Evolutionary conservation across 176 grass and related monocot genomes (phyloP).

Genomic region (Elaeis guineensis): DNA sequence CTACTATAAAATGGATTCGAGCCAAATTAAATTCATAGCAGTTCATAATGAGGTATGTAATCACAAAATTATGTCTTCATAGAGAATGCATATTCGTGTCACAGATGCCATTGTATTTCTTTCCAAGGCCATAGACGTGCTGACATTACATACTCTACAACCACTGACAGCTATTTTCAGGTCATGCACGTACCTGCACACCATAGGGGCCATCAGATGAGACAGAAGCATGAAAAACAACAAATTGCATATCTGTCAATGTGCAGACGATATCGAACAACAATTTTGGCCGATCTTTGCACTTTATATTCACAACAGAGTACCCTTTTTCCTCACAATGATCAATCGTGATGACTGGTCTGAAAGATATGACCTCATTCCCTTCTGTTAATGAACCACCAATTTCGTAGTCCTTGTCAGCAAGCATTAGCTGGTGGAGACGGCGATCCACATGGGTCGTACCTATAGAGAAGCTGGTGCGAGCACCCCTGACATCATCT

Average conservation of each 20-base stretch:
- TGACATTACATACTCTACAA: too few species aligned
- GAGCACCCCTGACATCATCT: conserved; percentile 31
- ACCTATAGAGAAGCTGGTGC: conserved; percentile 53
- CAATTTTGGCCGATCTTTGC: conserved; percentile 74
- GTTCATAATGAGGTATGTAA: too few species aligned
- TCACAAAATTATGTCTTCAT: too few species aligned
- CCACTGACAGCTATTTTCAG: too few species aligned
- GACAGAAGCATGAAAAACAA: conserved; percentile 84
- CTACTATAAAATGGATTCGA: too few species aligned
- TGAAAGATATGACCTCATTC: neutral
- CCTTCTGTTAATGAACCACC: neutral
- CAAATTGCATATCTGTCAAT: conserved; percentile 91
- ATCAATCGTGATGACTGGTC: conserved; percentile 58
- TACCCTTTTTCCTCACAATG: conserved; percentile 87
- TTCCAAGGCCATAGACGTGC: too few species aligned
- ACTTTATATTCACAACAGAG: conserved; percentile 83
- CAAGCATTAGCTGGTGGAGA: conserved; percentile 93
- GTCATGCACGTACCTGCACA: conserved; percentile 44
- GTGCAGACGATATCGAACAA: conserved; percentile 97
- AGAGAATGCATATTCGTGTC: too few species aligned
- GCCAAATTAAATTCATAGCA: too few species aligned
- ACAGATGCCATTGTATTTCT: too few species aligned
- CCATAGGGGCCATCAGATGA: conserved; percentile 60
- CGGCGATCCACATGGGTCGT: conserved; percentile 74
- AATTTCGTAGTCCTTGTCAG: conserved; percentile 45